phyloP scores from a whole-genome alignment of 1,284 basidiomycete genomes.

The Apiotrichum domesticum region DNA sequence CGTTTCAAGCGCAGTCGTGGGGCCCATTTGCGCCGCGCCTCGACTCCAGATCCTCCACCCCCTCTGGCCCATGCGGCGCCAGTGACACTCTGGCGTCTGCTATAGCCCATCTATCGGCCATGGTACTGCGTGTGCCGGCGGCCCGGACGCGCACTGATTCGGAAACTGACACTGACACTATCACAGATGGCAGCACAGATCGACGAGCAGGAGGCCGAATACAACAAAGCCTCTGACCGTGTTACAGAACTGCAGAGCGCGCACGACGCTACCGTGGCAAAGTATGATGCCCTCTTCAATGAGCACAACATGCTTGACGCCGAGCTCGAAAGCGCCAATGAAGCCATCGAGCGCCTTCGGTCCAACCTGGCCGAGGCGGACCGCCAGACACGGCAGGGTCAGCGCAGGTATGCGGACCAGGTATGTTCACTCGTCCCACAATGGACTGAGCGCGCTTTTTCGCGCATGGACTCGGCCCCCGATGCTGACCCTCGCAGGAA shows the following conservation, averaged over 20 bases:
- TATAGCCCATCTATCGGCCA: too few relatives aligned
- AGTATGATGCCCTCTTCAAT: conserved; percentile 29
- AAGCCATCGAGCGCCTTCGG: conserved; percentile 31
- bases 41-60: too few relatives aligned
- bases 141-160: conserved; percentile 1
- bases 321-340: conserved; percentile 37
- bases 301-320: conserved; percentile 39
- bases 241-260: not conserved
- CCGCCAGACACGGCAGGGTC: conserved; percentile 25
- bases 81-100: too few relatives aligned
- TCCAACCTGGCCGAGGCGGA: conserved; percentile 30
- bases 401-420: conserved; percentile 38
- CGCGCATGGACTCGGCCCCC: not conserved
- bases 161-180: too few relatives aligned
- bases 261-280: conserved; percentile 17
- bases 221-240: not conserved
- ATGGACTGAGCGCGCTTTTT: not conserved
- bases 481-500: conserved; percentile 27
- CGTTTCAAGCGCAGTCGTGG: not conserved
- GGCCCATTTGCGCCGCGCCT: too few relatives aligned
- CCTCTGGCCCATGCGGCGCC: too few relatives aligned
- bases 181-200: conserved; percentile 10
- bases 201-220: conserved; percentile 10
- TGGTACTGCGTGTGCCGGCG: not conserved
- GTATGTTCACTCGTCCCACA: conserved; percentile 13